Percentiles rank a stretch among this genome's conserved stretches.
phyloP scores from a whole-genome alignment of 805 yeast genomes.

The Candida ascalaphidarum region DNA sequence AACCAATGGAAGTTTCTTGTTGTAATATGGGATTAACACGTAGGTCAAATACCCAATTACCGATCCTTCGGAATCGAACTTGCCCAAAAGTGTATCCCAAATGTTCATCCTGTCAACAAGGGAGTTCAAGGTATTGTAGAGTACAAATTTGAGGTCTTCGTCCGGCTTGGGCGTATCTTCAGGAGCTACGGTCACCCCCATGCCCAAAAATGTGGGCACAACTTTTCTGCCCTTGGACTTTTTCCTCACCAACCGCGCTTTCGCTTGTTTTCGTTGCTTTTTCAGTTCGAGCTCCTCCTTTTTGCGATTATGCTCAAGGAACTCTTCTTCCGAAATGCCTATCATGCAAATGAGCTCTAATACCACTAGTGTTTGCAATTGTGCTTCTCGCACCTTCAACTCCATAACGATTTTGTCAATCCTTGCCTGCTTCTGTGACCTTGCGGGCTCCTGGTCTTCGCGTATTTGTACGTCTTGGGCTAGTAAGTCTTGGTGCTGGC shows the following conservation, averaged over 20 bases:
- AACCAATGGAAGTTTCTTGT: slow-evolving; percentile 37
- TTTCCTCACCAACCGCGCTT: slow-evolving; percentile 12
- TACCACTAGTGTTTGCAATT: slow-evolving; percentile 41
- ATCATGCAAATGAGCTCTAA: slow-evolving; percentile 35
- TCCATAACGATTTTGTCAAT: slow-evolving; percentile 22
- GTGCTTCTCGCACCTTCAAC: slow-evolving; percentile 48
- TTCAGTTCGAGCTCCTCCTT: slow-evolving; percentile 20
- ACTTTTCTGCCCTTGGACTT: slow-evolving; percentile 14
- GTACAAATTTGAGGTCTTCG: slow-evolving; percentile 3
- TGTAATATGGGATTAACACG: slow-evolving; percentile 47
- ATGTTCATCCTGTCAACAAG: slow-evolving; percentile 46
- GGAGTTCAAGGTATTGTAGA: slow-evolving; percentile 26
- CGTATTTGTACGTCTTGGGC: slow-evolving; percentile 8
- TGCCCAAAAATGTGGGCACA: slow-evolving; percentile 35
- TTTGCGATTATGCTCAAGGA: slow-evolving; percentile 15
- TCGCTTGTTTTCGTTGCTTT: slow-evolving; percentile 10
- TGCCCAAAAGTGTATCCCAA: slow-evolving; percentile 40
- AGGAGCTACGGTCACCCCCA: slow-evolving; percentile 17
- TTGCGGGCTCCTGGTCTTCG: slow-evolving; percentile 1
- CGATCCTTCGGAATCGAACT: slow-evolving; percentile 25
- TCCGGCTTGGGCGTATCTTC: slow-evolving; percentile 10
- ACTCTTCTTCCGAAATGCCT: slow-evolving; percentile 25
- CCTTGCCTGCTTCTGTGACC: slow-evolving; percentile 6
- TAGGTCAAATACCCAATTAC: slow-evolving; percentile 41
- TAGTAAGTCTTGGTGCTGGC: slow-evolving; percentile 12